Base-by-base conservation (phyloP, 176 grass and related monocot species). In the Olyra latifolia region DNA sequence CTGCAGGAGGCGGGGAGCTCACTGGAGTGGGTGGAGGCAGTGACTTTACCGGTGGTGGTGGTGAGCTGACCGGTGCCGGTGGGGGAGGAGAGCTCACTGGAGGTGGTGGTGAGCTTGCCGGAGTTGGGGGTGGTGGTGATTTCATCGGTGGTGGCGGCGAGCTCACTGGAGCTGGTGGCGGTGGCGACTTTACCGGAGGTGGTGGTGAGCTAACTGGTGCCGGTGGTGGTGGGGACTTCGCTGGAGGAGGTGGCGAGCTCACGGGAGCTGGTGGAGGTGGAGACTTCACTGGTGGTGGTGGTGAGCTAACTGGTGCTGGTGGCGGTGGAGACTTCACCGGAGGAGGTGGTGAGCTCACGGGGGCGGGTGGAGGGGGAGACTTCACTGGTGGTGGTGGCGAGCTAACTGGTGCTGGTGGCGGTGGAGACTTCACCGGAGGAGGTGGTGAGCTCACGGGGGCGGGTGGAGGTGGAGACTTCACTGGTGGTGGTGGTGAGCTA, bases 281-380 rank as follows among this genome's bases (percentile, higher is more conserved):
- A 0, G 45, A 63, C 9, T 82, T 82, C 0, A 65, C 10, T 2
- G 58, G 80, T 28, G 80, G 70, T 14, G 80, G 80, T 1, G 80
- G 80, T 11, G 65, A 77, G 74, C 65, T 72, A 2, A 82, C 27
- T 1, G 24, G 66, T 4, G 4, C 60, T 1, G 68, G 65, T 38
- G 79, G 43, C 0, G 77, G 59, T 24, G 69, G 70, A 17, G 82
- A 6, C 14, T 39, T 50, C 30, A 20, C 60, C 16, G 60, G 60
- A 16, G 60, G 59, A 24, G 75, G 73, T 0, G 73, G 73, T 0
- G 73, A 78, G 54, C 9, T 85, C 0, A 78, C 54, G 0, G 82
- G 74, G 2, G 74, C 43, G 0, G 74, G 64, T 0, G 82, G 65
- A 0, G 80, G 80, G 1, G 70, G 46, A 0, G 80, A 83, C 35